A percentile compares a stretch with the other conserved stretches of the same genome.
These are phyloP conservation scores for Lepidopterella palustris DNA, from an alignment of 495 filamentous ascomycete genomes.

Conservation along the genomic window DNA sequence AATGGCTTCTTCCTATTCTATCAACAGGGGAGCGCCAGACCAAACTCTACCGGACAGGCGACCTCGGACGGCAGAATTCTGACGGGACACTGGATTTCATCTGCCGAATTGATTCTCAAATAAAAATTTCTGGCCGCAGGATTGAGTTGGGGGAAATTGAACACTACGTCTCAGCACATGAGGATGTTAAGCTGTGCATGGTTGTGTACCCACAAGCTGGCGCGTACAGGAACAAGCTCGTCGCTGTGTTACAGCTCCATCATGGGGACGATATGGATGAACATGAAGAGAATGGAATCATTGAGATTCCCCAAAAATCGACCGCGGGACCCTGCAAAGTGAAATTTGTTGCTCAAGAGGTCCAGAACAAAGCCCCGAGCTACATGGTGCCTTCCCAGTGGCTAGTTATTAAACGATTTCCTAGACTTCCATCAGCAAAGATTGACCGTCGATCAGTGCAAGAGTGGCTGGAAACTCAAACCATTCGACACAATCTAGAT, in stretches of 20 bases:
- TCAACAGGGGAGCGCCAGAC: slow-evolving; percentile 11
- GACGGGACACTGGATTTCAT: slow-evolving; percentile 32
- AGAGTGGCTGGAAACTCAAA: too few relatives aligned
- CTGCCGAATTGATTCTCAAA: slow-evolving; percentile 27
- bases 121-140: slow-evolving; percentile 26
- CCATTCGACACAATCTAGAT: too few relatives aligned
- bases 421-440: slow-evolving; percentile 27
- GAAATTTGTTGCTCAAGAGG: too few relatives aligned
- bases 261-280: too few relatives aligned
- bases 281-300: too few relatives aligned
- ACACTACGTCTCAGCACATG: slow-evolving; percentile 28
- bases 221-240: too few relatives aligned
- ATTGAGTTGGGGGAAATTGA: slow-evolving; percentile 29
- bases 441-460: too few relatives aligned
- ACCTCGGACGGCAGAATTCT: slow-evolving; percentile 33
- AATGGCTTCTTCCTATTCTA: slow-evolving; percentile 36
- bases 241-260: too few relatives aligned
- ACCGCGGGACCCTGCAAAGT: too few relatives aligned
- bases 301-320: too few relatives aligned
- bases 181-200: background rate
- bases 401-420: slow-evolving; percentile 16
- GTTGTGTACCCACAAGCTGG: too few relatives aligned
- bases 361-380: too few relatives aligned
- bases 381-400: slow-evolving; percentile 32
- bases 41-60: slow-evolving; percentile 47